Evolutionary conservation across 176 grass and related monocot species (phyloP), one percentile per base, ranked within the genome.

Genomic region (Typha latifolia): DNA sequence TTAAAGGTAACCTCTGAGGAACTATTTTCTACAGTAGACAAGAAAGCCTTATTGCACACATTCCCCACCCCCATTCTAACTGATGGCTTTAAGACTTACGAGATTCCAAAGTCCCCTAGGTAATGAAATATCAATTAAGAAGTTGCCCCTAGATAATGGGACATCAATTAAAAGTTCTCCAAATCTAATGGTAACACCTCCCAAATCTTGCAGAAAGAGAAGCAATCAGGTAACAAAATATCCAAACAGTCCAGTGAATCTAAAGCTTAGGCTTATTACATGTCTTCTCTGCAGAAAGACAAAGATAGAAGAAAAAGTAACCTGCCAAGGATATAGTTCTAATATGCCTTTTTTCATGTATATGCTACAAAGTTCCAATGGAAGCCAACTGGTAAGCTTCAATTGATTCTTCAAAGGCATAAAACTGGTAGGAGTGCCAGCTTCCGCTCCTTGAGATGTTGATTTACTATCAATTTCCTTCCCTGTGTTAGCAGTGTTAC

Each of bases 311-410:
- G 56, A 43, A 77, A 55, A 75, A 12, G 55, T 69, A 79, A 96
- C 93, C 93, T 97, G 93, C 93, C 93, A 97, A 61, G 88, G 83
- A 72, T 92, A 97, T 76, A 97, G 81, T 77, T 82, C 59, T 27
- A 81, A 75, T 66, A 97, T 91, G 27, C 93, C 82, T 47, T 97
- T 96, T 81, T 82, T 91, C 77, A 69, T 84, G 68, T 91, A 97
- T 71, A 97, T 47, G 26, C 74, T 80, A 74, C 93, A 97, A 80
- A 97, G 80, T 62, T 92, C 82, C 2, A 70, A 51, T 49, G 82
- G 88, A 50, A 97, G 82, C 93, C 88, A 97, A 84, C 74, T 89
- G 63, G 75, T 79, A 73, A 97, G 66, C 75, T 86, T 91, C 67
- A 84, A 71, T 32, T 77, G 66, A 66, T 86, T 78, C 43, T 91